Evolutionary conservation across 2,329 filamentous ascomycete species (phyloP).

Genomic region (Penicillium sp.): DNA sequence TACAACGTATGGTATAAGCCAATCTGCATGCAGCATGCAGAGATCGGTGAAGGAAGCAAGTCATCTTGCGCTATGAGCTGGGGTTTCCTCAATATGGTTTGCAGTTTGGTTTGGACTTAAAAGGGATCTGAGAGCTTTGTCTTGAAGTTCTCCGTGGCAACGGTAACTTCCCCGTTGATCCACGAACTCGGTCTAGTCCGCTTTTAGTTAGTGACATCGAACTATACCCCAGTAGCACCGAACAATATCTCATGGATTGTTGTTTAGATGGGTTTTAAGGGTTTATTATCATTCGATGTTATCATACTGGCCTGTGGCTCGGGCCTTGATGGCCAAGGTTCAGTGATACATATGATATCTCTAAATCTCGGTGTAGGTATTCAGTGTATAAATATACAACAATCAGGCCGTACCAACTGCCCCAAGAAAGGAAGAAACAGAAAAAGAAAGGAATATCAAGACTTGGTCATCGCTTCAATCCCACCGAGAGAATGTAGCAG

Average conservation of each 20-base stretch:
- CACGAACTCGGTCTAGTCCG: background rate
- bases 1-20: no score
- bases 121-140: background rate
- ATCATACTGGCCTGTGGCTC: no score
- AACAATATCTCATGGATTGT: background rate
- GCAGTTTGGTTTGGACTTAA: background rate
- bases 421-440: no score
- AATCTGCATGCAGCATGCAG: slow-evolving; percentile 2
- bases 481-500: no score
- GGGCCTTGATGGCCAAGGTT: no score
- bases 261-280: background rate
- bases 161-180: background rate
- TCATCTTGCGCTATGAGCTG: slow-evolving; percentile 1
- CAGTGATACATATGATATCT: no score
- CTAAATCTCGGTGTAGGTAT: no score
- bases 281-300: background rate
- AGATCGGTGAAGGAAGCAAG: background rate
- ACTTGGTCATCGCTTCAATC: no score
- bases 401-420: no score
- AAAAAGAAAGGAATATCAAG: no score
- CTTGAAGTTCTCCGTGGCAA: background rate
- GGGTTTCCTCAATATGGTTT: background rate
- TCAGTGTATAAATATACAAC: no score
- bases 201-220: slow-evolving; percentile 2
- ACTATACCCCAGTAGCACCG: background rate